Conservation (phyloP, 495 filamentous ascomycete species). For the Neurospora sp. region DNA sequence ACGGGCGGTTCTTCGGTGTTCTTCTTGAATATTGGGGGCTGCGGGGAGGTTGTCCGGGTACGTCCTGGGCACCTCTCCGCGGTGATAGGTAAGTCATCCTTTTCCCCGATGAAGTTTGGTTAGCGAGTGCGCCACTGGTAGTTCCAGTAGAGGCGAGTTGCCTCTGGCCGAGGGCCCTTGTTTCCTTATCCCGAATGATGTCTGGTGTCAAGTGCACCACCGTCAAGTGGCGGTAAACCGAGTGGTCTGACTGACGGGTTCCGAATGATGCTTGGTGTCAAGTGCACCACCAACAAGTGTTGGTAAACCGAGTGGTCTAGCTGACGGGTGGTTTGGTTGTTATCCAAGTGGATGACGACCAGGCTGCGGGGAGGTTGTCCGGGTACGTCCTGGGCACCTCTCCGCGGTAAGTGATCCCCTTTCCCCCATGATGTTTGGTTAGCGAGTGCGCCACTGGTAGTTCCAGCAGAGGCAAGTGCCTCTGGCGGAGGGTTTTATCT, state of each 20-base stretch:
- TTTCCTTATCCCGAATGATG: not conserved
- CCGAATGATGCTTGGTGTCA: not conserved
- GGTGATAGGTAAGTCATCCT: not conserved
- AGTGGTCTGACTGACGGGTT: not conserved
- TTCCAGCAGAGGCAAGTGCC: not conserved
- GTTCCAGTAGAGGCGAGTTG: not conserved
- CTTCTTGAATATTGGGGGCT: not conserved
- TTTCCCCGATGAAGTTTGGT: not conserved
- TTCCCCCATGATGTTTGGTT: not conserved
- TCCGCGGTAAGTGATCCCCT: not conserved
- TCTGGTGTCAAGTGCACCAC: not conserved
- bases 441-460: not conserved
- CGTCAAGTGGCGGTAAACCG: not conserved
- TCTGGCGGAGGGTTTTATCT: not conserved
- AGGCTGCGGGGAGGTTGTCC: not conserved
- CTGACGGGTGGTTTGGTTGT: not conserved
- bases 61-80: not conserved
- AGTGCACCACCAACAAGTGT: not conserved
- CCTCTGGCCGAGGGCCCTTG: not conserved
- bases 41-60: not conserved
- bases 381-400: not conserved
- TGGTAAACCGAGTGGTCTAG: not conserved
- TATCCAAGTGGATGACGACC: too few species aligned
- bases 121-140: not conserved
- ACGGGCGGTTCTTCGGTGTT: not conserved